Base-by-base conservation (phyloP, 2,329 filamentous ascomycete genomes). In the Coleophoma cylindrospora region DNA sequence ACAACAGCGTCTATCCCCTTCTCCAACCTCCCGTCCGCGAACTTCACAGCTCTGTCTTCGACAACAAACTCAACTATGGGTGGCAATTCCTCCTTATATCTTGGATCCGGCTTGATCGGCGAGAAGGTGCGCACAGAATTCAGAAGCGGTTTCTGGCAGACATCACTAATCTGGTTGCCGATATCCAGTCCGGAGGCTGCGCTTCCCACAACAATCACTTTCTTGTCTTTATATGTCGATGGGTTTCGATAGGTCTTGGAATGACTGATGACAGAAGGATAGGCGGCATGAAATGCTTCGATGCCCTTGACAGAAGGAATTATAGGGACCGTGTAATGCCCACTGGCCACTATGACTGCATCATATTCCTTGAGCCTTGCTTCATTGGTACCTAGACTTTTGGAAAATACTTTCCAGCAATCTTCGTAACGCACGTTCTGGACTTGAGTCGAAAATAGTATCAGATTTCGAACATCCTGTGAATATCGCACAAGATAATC, bases 161-260 rank as follows among this genome's bases (percentile, higher is more conserved):
- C 74, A 6, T 71, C 63, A 45, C 76, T 79, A 58, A 96, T 86
- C 64, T 96, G 92, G 2, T 75, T 70, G 14, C 86, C 85, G 59
- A 97, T 89, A 62, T 97, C 92, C 14, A 90, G 70, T 0, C 90
- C 92, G 0, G 89, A 95, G 0, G 91, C 87, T 0, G 86, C 86
- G 60, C 89, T 94, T 10, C 92, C 92, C 0, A 96, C 83, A 0
- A 96, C 77, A 5, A 96, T 68, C 11, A 94, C 87, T 66, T 89
- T 95, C 65, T 87, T 87, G 48, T 72, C 75, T 1, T 65, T 63
- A 60, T 85, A 96, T 0, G 71, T 61, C 15, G 80, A 76, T 0
- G 88, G 79, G 0, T 69, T 76, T 38, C 91, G 83, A 64, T 91
- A 97, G 50, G 83, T 81, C 65, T 94, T 96, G 1, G 91, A 90